Evolutionary conservation across 176 grass and related monocot species (phyloP).

Genomic region (Musa beccarii): DNA sequence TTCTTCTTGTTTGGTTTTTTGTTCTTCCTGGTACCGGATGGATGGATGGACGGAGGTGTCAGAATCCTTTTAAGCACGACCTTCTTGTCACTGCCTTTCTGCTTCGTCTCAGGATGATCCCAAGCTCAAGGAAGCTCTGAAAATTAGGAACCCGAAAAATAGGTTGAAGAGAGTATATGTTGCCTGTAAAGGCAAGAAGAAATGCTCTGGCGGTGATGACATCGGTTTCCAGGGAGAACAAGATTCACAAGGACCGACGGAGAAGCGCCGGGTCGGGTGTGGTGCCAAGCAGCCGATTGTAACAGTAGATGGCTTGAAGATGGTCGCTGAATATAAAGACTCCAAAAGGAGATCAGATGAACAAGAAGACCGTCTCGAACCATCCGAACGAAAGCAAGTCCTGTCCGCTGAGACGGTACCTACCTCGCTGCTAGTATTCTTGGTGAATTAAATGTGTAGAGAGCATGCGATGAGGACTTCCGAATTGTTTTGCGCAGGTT

Average conservation of each 20-base stretch:
- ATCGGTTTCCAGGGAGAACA: conserved; percentile 67
- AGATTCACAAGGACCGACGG: conserved; percentile 59
- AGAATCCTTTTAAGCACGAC: neutral
- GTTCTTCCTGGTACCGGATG: too few species aligned
- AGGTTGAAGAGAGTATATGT: conserved; percentile 93
- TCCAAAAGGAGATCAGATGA: conserved; percentile 80
- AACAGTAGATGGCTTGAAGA: conserved; percentile 96
- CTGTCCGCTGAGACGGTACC: conserved; percentile 84
- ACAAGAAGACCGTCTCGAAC: conserved; percentile 87
- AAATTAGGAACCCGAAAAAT: conserved; percentile 81
- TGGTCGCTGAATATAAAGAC: conserved; percentile 91
- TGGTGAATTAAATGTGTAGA: neutral
- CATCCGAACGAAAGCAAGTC: conserved; percentile 79
- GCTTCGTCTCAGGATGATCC: conserved; percentile 55
- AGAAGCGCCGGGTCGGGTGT: conserved; percentile 73
- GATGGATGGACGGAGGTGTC: neutral
- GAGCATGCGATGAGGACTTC: too few species aligned
- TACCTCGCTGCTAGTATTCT: neutral
- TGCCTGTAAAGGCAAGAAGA: conserved; percentile 93
- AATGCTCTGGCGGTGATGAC: conserved; percentile 77
- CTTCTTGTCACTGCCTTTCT: neutral
- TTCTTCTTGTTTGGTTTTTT: too few species aligned
- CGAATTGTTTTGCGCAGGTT: conserved; percentile 32
- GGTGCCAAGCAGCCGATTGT: conserved; percentile 96
- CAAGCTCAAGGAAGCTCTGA: conserved; percentile 92